Base-by-base conservation (phyloP, 1,284 basidiomycete genomes). In the Irpex lacteus region DNA sequence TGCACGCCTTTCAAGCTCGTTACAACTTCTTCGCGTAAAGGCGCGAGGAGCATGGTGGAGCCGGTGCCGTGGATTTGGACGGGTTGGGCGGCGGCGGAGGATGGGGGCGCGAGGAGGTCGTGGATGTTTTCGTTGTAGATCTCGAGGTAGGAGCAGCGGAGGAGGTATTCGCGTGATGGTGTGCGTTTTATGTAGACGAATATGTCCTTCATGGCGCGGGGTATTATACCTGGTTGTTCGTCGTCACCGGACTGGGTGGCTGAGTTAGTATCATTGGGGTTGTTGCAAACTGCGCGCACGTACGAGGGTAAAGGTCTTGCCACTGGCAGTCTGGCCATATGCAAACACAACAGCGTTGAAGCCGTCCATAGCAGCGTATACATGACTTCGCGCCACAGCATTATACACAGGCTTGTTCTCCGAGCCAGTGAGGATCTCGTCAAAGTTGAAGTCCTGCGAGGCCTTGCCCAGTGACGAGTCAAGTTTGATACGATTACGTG, bases 41-140 rank as follows among this genome's bases (percentile, higher is more conserved):
- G 94, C 1, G 86, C 79, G 1, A 96, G 80, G 4, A 87, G 77
- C 15, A 89, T 75, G 66, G 88, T 85, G 13, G 76, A 71, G 1
- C 86, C 86, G 5, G 76, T 78, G 13, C 88, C 89, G 65, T 91
- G 85, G 7, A 94, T 85, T 68, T 91, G 88, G 0, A 92, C 90
- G 2, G 86, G 85, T 63, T 85, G 85, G 1, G 74, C 72, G 15
- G 84, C 81, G n/a, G 83, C 82, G 1, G 83, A 85, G 15, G 85
- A 86, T 4, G 88, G 85, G 0, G 94, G 91, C 1, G 93, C 90
- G 34, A 96, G 85, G 2, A 96, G 79, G 72, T 96, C 96, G 67
- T 94, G 86, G 65, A 99, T 92, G 0, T 87, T 85, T 76, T 99
- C 97, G 76, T 99, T 99, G 81, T 98, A 98, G 61, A 98, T 95